Evolutionary conservation across 148 eudicot genomes (phyloP).

Genomic region (Talinum fruticosum): DNA sequence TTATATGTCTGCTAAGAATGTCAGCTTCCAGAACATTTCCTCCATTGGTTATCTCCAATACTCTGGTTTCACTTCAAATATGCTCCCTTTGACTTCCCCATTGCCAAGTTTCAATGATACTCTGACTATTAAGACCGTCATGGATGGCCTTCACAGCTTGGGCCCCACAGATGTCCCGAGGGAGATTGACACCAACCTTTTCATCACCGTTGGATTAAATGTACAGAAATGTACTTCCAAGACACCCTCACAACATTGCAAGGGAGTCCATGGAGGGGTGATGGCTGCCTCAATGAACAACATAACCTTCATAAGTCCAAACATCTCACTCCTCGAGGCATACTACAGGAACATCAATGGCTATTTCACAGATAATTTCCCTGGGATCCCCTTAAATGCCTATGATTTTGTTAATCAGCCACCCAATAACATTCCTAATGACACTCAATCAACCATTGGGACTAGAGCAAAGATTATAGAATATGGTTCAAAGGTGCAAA

Average conservation of each 20-base stretch:
- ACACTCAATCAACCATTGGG: conserved; percentile 42
- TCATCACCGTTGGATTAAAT: conserved; percentile 56
- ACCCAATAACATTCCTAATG: conserved; percentile 49
- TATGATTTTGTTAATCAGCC: conserved; percentile 65
- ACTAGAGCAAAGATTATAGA: conserved; percentile 51
- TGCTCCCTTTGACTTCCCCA: conserved; percentile 35
- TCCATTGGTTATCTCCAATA: conserved; percentile 55
- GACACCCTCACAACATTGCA: conserved; percentile 42
- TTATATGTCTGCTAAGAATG: conserved; percentile 55
- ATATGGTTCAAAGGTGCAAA: conserved; percentile 48
- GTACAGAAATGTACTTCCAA: conserved; percentile 50
- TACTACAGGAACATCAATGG: conserved; percentile 51
- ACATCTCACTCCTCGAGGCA: conserved; percentile 55
- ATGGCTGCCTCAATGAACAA: conserved; percentile 74
- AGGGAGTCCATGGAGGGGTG: conserved; percentile 44
- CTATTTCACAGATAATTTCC: conserved; percentile 54
- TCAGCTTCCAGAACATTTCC: conserved; percentile 48
- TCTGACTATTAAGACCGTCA: conserved; percentile 40
- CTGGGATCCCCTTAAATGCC: conserved; percentile 42
- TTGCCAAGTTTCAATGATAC: conserved; percentile 51
- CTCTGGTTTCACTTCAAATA: conserved; percentile 34
- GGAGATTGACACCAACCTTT: conserved; percentile 57
- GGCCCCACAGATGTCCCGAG: conserved; percentile 37
- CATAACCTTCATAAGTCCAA: conserved; percentile 49
- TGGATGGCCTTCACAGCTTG: conserved; percentile 53